Evolutionary conservation across 345 rosid species (phyloP), one percentile per base, ranked within the genome.

Genomic region (Lepidium sativum): DNA sequence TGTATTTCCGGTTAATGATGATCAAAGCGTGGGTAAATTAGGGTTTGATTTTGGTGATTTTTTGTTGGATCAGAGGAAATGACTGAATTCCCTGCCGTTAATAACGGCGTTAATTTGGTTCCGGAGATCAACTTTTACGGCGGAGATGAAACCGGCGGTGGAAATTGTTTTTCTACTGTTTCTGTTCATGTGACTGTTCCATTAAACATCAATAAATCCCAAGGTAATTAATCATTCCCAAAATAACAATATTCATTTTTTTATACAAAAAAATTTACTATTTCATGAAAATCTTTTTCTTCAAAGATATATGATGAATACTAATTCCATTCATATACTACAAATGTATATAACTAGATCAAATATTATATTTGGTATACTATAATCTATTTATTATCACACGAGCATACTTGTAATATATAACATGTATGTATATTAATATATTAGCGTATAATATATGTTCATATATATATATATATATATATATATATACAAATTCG

Each of bases 1-100:
- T 55, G 66, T 75, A 75, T 79, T 71, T 25, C 83, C 85, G 9
- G 54, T 42, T 47, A 78, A 75, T 23, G 58, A 50, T 65, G 44
- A 32, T 40, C 40, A 15, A 6, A 71, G 15, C 29, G 6, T 12
- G 15, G 8, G 33, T 27, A 70, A 57, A 9, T 4, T 54, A 15
- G 54, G 18, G 34, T 72, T 65, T 42, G 76, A 61, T 65, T 72
- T 48, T 40, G 51, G 40, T 39, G 75, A 57, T 49, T 48, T 49
- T 48, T 55, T 40, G 52, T 16, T 56, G 44, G 55, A 47, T 38
- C 59, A 17, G 69, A 54, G 14, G 56, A 61, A 14, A 11, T 10
- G 40, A 11, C 18, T 34, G 69, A 31, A 18, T 31, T 37, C 5
- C 6, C 59, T 8, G 21, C 13, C 58, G 64, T 65, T 31, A 48